These are phyloP conservation scores for Artemisia tridentata DNA, from an alignment of 129 eudicot genomes.

Conservation along the genomic window DNA sequence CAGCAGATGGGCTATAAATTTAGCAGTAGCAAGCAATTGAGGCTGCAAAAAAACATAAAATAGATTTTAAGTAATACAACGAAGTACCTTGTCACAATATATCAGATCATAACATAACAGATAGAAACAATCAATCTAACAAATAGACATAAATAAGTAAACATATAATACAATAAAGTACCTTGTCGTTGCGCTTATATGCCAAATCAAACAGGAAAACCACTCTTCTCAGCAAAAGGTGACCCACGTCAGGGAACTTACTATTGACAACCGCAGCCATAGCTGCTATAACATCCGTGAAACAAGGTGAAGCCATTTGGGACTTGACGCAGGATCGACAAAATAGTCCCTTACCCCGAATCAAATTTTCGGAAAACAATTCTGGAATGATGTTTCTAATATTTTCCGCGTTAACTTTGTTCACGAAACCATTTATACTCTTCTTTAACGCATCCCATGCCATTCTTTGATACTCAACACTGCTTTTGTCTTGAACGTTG, in stretches of 20 bases:
- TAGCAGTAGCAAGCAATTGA: constrained; percentile 85
- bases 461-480: constrained; percentile 83
- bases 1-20: constrained; percentile 85
- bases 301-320: constrained; percentile 94
- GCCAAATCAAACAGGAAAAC: constrained; percentile 80
- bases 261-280: constrained; percentile 85
- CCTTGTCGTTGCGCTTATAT: constrained; percentile 89
- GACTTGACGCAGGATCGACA: constrained; percentile 95
- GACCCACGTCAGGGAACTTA: constrained; percentile 88
- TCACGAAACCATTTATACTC: constrained; percentile 92
- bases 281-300: constrained; percentile 92
- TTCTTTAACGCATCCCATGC: constrained; percentile 92
- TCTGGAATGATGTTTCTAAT: constrained; percentile 77
- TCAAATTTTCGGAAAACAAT: constrained; percentile 73
- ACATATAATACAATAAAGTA: constrained; percentile 12
- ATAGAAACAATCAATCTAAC: background rate
- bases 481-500: constrained; percentile 68
- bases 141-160: background rate
- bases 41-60: constrained; percentile 44
- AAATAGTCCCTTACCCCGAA: constrained; percentile 85
- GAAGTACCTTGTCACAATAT: no score
- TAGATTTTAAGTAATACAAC: no score
- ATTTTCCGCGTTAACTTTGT: constrained; percentile 82
- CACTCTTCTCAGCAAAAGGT: constrained; percentile 76
- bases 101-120: background rate